Evolutionary conservation across 148 eudicot genomes (phyloP).

Genomic region (Tetragonia tetragonoides): DNA sequence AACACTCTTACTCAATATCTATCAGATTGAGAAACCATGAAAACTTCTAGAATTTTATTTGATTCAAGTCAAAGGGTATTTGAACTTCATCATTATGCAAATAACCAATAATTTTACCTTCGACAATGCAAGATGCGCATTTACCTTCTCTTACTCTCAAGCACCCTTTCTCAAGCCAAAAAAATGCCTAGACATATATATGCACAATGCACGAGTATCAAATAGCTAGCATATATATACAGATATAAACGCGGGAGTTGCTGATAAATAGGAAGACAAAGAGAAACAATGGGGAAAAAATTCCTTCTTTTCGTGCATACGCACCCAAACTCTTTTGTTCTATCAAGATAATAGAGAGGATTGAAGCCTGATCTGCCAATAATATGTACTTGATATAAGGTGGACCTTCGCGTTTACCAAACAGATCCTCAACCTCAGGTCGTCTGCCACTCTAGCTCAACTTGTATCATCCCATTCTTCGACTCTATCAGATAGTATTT

Average conservation of each 20-base stretch:
- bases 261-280: background rate
- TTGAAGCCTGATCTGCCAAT: background rate
- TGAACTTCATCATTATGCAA: too few species aligned
- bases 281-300: background rate
- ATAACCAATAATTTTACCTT: too few species aligned
- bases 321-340: background rate
- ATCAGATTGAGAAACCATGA: too few species aligned
- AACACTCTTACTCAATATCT: too few species aligned
- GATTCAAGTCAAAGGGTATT: too few species aligned
- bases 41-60: too few species aligned
- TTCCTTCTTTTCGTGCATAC: background rate
- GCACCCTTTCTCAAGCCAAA: too few species aligned
- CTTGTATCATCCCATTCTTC: constrained; percentile 66
- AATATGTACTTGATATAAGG: background rate
- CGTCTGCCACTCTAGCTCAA: constrained; percentile 71
- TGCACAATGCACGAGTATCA: too few species aligned
- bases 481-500: constrained; percentile 78
- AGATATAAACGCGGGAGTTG: background rate
- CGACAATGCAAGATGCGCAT: too few species aligned
- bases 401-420: background rate
- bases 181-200: too few species aligned
- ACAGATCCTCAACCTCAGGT: constrained; percentile 29
- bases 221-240: too few species aligned
- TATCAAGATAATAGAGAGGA: background rate
- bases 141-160: too few species aligned